Base-by-base conservation (phyloP, 768 basidiomycete genomes). In the Rhizopogon salebrosus region DNA sequence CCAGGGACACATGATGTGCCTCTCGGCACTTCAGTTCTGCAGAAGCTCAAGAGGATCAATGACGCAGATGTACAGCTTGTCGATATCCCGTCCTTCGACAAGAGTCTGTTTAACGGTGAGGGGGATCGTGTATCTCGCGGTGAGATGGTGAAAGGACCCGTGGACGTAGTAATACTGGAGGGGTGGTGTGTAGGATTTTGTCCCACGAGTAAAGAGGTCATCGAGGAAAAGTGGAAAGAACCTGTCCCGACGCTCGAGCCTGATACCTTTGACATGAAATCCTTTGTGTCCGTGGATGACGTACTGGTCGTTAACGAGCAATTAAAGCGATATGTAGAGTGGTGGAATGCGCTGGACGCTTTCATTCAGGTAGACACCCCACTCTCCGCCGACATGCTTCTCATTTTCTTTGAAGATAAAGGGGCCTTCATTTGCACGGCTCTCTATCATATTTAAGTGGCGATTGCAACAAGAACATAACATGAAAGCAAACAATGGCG, bases 101-200 rank as follows among this genome's bases (percentile, higher is more conserved):
- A 98, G 75, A 88, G 87, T 57, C 65, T 87, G 40, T 82, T 80
- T 61, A 68, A 71, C 36, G 95, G 95, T 2, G 78, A 90, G 69
- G 95, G 95, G 0, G 95, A 98, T 67, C 84, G 95, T 13, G 62
- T 82, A 2, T 70, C 74, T 0, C 70, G 73, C 35, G 46, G 52
- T 18, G 70, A 72, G 41, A 58, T 72, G 2, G 72, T 92, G 6
- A 31, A 72, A 56, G 63, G 74, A 63, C 78, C 78, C 0, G 55
- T 87, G 5, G 92, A 99, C 63, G 73, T 98, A 13, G 86, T 98
- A 46, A 78, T 99, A 45, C 72, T 99, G 45, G 97, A 99, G 72
- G 97, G 97, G 9, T 99, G 97, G 97, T 93, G 87, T 68, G 82
- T 89, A 22, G 95, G 95, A 0, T 98, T 97, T 64, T 76, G 77